These are phyloP conservation scores for Saksenaea vasiformis DNA, from an alignment of 371 early-diverging fungal species.

Conservation along the genomic window DNA sequence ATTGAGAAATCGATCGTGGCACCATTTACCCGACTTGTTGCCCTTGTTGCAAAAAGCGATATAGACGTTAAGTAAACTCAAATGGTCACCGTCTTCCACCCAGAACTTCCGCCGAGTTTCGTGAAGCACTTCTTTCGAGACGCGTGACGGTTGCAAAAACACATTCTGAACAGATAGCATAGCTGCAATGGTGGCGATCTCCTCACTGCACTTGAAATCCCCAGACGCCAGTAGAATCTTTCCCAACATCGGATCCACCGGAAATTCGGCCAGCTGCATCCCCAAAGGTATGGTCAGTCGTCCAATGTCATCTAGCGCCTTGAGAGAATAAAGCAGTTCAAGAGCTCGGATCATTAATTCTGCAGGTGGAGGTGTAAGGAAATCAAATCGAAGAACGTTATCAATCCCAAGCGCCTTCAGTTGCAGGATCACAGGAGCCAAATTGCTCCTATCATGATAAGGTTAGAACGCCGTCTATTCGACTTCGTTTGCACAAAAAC, in stretches of 20 bases:
- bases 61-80: conserved; percentile 80
- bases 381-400: conserved; percentile 78
- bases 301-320: conserved; percentile 77
- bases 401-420: conserved; percentile 80
- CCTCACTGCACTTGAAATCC: conserved; percentile 72
- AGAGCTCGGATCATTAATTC: conserved; percentile 69
- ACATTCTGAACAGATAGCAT: conserved; percentile 81
- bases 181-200: conserved; percentile 82
- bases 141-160: conserved; percentile 59
- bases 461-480: background rate
- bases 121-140: conserved; percentile 49
- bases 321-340: conserved; percentile 69
- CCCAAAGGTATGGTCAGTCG: conserved; percentile 81
- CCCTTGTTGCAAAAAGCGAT: conserved; percentile 69
- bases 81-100: conserved; percentile 84
- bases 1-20: conserved; percentile 71
- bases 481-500: conserved; percentile 15
- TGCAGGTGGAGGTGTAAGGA: conserved; percentile 71
- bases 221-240: conserved; percentile 71
- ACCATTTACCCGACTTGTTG: conserved; percentile 74
- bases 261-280: conserved; percentile 78
- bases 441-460: conserved; percentile 41
- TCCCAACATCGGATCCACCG: conserved; percentile 77
- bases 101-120: conserved; percentile 74
- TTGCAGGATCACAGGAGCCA: conserved; percentile 64